A percentile compares a stretch with the other conserved stretches of the same genome.
phyloP scores from a whole-genome alignment of 2,329 filamentous ascomycete genomes.

The Myriosclerotinia duriaeana region DNA sequence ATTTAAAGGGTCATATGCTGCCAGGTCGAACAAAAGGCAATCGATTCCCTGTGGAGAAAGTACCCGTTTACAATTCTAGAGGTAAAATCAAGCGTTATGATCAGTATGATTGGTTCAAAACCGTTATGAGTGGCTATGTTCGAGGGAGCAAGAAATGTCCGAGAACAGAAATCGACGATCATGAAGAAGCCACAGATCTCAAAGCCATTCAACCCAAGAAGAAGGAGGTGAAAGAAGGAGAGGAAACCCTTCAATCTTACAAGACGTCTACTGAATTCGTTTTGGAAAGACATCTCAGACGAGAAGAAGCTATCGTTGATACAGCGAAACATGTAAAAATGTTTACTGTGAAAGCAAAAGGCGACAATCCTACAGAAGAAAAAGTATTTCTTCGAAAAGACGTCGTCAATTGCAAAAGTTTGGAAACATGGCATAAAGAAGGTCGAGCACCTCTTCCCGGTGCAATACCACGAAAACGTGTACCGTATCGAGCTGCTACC shows the following conservation, averaged over 20 bases:
- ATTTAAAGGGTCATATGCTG: constrained; percentile 76
- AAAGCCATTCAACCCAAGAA: constrained; percentile 70
- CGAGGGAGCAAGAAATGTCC: constrained; percentile 51
- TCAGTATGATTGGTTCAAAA: constrained; percentile 84
- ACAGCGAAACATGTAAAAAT: constrained; percentile 67
- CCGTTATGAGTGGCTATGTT: constrained; percentile 71
- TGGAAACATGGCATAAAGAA: constrained; percentile 97
- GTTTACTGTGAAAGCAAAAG: constrained; percentile 75
- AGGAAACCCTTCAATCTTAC: constrained; percentile 83
- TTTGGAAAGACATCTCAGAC: constrained; percentile 79
- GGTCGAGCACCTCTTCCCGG: constrained; percentile 73
- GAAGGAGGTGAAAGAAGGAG: constrained; percentile 70
- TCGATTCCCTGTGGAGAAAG: constrained; percentile 74
- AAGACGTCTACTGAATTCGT: constrained; percentile 84
- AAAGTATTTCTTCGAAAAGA: constrained; percentile 79
- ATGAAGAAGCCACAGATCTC: constrained; percentile 77
- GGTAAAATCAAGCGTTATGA: constrained; percentile 78
- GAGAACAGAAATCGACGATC: constrained; percentile 69
- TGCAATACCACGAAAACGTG: constrained; percentile 75
- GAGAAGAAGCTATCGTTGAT: constrained; percentile 82
- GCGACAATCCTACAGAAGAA: constrained; percentile 69
- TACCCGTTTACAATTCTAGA: constrained; percentile 73
- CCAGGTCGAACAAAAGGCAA: constrained; percentile 89
- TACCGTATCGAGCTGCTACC: constrained; percentile 89
- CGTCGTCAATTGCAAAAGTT: constrained; percentile 81